phyloP scores from a whole-genome alignment of 1,284 basidiomycete genomes.

The Apiotrichum porosum region DNA sequence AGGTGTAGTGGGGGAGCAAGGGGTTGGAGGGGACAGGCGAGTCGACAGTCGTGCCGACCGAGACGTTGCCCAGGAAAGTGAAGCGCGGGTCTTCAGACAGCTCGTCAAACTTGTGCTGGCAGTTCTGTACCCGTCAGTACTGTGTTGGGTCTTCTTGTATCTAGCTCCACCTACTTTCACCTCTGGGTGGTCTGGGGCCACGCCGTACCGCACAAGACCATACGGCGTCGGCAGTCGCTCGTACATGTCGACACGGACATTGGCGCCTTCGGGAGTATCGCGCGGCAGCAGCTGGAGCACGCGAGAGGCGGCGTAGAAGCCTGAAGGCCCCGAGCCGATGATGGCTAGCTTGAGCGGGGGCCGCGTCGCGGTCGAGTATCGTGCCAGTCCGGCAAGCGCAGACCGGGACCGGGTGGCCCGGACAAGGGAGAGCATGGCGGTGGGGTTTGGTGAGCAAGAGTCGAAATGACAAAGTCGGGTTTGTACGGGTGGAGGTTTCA shows the following conservation, averaged over 20 bases:
- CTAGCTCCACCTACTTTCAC: slow-evolving; percentile 68
- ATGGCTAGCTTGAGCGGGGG: slow-evolving; percentile 46
- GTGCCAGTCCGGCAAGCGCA: no score
- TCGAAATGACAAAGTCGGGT: no score
- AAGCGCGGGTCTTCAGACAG: slow-evolving; percentile 67
- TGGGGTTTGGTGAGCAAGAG: no score
- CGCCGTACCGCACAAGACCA: slow-evolving; percentile 91
- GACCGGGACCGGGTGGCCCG: no score
- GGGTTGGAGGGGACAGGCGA: slow-evolving; percentile 26
- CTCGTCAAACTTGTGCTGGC: slow-evolving; percentile 88
- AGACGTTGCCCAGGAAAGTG: slow-evolving; percentile 88
- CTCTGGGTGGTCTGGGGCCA: slow-evolving; percentile 98
- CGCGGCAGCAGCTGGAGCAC: slow-evolving; percentile 62
- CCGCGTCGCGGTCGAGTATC: no score
- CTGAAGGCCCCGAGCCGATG: slow-evolving; percentile 73
- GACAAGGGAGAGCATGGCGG: no score
- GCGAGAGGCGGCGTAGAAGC: slow-evolving; percentile 87
- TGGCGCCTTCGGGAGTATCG: slow-evolving; percentile 45
- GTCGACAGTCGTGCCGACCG: slow-evolving; percentile 51
- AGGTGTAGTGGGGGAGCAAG: slow-evolving; percentile 37
- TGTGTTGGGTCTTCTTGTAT: not conserved
- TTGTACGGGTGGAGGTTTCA: no score
- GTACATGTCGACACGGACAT: slow-evolving; percentile 74
- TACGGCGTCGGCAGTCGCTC: slow-evolving; percentile 92
- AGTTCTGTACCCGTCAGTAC: slow-evolving; percentile 63